Base-by-base conservation (phyloP, 2,329 filamentous ascomycete genomes). In the Cladosporium velox region DNA sequence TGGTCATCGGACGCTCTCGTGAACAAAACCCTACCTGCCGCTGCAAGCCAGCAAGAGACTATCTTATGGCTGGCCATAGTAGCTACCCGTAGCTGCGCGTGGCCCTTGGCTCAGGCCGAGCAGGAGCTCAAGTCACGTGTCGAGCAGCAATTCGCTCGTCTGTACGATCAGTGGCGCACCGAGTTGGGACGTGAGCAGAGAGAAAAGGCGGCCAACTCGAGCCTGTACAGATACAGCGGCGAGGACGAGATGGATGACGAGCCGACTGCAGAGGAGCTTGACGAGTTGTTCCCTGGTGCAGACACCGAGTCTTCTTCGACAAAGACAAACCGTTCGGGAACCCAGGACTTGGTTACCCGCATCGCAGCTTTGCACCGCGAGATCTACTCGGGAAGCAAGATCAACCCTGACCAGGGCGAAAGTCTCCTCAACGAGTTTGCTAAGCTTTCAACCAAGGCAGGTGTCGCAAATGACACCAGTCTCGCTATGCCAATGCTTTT, bases 181-280 rank as follows among this genome's bases (percentile, higher is more conserved):
- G 90, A 90, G 74, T 85, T 97, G 2, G 86, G 90, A 63, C 83
- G 87, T 24, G 93, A 97, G 69, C 90, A 92, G 72, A 87, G 89
- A 72, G 87, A 91, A 57, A 88, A 91, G 70, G 89, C 91, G 21
- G 85, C 87, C 32, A 91, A 90, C 68, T 87, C 86, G 5, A 93
- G 91, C 68, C 79, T 96, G 47, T 99, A 96, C 78, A 89, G 88
- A 24, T 97, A 95, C 79, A 87, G 88, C 69, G 94, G 93, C 35
- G 89, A 88, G 47, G 81, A 87, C 47, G 90, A 93, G 67, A 89
- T 93, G 58, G 88, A 91, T 69, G 90, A 96, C 65, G 89, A 91
- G 71, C 82, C 86, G 11, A 87, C 92, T 62, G 86, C 90, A 68
- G 86, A 90, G 65, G 91, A 95, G 69, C 89, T 97, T 70, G 85